A percentile compares a stretch with the other conserved stretches of the same genome.
Evolutionary conservation across 345 rosid species (phyloP).

Genomic region (Brassica juncea): DNA sequence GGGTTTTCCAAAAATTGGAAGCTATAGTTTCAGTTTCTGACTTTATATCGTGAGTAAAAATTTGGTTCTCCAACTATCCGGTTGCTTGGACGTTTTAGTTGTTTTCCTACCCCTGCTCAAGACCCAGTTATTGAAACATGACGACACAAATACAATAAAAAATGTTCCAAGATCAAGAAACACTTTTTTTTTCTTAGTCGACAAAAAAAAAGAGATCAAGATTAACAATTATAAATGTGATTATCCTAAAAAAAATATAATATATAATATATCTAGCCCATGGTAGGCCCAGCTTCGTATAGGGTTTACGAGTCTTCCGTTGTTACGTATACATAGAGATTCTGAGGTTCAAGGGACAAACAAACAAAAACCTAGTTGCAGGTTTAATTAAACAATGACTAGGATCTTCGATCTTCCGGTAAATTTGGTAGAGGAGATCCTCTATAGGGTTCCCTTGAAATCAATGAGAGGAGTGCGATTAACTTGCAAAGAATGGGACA

Average conservation of each 20-base stretch:
- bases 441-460: background rate
- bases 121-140: background rate
- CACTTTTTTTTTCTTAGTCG: background rate
- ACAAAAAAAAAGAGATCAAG: background rate
- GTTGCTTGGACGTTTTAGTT: background rate
- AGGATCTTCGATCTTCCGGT: background rate
- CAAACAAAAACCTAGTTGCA: background rate
- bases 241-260: background rate
- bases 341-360: background rate
- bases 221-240: background rate
- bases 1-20: background rate
- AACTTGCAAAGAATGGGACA: conserved; percentile 9
- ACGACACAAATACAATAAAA: background rate
- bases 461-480: background rate
- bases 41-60: background rate
- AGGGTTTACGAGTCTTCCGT: background rate
- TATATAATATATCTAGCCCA: background rate
- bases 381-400: background rate
- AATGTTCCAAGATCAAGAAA: background rate
- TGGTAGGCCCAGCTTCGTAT: background rate
- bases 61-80: background rate
- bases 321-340: background rate
- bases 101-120: background rate
- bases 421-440: background rate
- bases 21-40: background rate